These are phyloP conservation scores for Bipolaris gigantea DNA, from an alignment of 2,329 filamentous ascomycete genomes.

Conservation along the genomic window DNA sequence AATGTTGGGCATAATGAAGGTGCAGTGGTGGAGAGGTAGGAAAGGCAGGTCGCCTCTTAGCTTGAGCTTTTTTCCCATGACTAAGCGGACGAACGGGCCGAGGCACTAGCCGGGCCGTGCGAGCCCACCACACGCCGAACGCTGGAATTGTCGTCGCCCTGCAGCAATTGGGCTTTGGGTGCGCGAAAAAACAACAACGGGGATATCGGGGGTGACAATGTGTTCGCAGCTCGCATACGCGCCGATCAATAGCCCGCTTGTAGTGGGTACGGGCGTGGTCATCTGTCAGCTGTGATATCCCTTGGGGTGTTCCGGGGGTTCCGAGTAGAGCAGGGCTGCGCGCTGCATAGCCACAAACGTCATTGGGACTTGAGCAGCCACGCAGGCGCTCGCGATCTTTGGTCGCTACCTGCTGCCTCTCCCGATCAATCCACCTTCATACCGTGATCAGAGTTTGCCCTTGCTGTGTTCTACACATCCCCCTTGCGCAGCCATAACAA, in stretches of 20 bases:
- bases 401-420: conserved; percentile 8
- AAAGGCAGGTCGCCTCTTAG: conserved; percentile 7
- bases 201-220: not conserved
- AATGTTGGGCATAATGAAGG: conserved; percentile 48
- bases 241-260: not conserved
- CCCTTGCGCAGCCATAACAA: conserved; percentile 5
- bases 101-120: not conserved
- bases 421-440: conserved; percentile 3
- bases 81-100: conserved; percentile 1
- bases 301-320: conserved; percentile 10
- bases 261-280: conserved; percentile 1
- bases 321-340: conserved; percentile 6
- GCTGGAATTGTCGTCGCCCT: not conserved
- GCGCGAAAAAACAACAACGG: not conserved
- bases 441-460: not conserved
- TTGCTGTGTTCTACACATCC: conserved; percentile 5
- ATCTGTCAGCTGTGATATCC: not conserved
- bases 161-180: not conserved
- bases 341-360: conserved; percentile 15
- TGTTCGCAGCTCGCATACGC: not conserved
- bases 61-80: conserved; percentile 2
- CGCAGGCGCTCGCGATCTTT: conserved; percentile 31
- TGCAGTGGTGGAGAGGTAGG: conserved; percentile 12
- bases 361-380: conserved; percentile 22
- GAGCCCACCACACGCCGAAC: not conserved